Percentiles rank a stretch among this genome's conserved stretches.
Conservation (phyloP, 306 rosid species). For the Acacia confusa region DNA sequence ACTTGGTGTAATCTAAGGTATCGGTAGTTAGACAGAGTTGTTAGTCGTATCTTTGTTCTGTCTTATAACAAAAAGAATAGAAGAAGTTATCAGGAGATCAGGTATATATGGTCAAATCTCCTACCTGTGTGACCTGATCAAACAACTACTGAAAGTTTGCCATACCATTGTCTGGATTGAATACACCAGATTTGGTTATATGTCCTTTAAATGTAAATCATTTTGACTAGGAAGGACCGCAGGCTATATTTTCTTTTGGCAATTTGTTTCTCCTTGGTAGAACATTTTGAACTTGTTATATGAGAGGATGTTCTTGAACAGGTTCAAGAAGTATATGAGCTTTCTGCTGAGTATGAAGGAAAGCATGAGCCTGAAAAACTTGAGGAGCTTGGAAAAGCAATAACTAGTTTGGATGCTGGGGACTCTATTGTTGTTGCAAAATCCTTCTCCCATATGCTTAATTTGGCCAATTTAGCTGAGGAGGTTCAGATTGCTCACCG, state of each 20-base stretch:
- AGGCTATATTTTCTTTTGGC: not conserved
- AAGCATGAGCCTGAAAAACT: constrained; percentile 82
- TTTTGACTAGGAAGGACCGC: not conserved
- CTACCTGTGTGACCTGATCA: not conserved
- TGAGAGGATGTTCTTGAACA: constrained; percentile 29
- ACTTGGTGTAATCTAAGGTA: not conserved
- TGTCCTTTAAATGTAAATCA: not conserved
- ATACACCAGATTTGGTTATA: not conserved
- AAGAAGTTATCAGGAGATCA: not conserved
- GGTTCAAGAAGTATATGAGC: constrained; percentile 97
- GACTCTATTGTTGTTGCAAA: constrained; percentile 92
- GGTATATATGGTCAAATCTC: constrained; percentile 8
- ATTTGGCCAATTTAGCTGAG: constrained; percentile 98
- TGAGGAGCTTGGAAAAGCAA: constrained; percentile 75
- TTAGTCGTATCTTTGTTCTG: not conserved
- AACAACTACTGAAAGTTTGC: not conserved
- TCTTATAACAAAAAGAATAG: not conserved
- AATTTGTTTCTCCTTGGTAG: not conserved
- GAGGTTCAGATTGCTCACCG: constrained; percentile 96
- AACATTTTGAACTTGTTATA: constrained; percentile 19
- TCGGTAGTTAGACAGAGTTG: not conserved
- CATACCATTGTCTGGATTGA: not conserved
- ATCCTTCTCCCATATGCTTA: constrained; percentile 96
- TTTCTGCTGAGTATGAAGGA: constrained; percentile 96
- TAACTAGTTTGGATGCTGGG: constrained; percentile 94